Base-by-base conservation (phyloP, 805 yeast genomes). In the Metschnikowia aberdeeniae region DNA sequence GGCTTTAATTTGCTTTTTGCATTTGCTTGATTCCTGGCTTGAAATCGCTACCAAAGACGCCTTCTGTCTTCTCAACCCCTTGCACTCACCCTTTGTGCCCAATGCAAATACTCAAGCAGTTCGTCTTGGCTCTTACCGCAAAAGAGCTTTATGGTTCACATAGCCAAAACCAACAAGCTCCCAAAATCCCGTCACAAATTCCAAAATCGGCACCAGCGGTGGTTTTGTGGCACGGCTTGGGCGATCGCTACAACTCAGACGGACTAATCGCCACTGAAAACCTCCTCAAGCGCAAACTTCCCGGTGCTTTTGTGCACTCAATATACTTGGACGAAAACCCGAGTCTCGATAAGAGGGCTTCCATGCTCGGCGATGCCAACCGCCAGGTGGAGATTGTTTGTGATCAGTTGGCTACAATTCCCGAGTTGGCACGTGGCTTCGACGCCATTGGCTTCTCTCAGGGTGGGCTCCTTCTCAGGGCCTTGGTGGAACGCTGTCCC, bases 171-270 rank as follows among this genome's bases (percentile, higher is more conserved):
- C 33, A 11, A 22, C 20, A 17, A 28, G 13, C 19, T 22, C 19
- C 24, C 3, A n/a, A 29, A 7, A 26, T 6, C 8, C 8, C 3
- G 8, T 22, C 33, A 5, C 28, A 28, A 10, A 7, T 17, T 17
- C 17, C 17, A 2, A 17, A 17, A 3, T 17, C 20, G 11, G 36
- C 49, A 2, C 49, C 49, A 6, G 54, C 88, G 0, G 73, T 86
- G 2, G 88, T 86, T 2, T 58, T 87, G 34, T 86, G 95, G 95
- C 95, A 86, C 56, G 95, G 95, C 0, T 72, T 87, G 63, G 93
- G 95, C 0, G 95, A 86, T 59, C 73, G 77, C 9, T 86, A 81
- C 58, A 76, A 83, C 56, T 79, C 89, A 0, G 60, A 73, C 0
- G 78, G 84, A 0, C 78, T 85, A 71, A 66, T 63, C 27, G 61